phyloP scores from a whole-genome alignment of 768 basidiomycete species.

The Clitopilus hobsonii region DNA sequence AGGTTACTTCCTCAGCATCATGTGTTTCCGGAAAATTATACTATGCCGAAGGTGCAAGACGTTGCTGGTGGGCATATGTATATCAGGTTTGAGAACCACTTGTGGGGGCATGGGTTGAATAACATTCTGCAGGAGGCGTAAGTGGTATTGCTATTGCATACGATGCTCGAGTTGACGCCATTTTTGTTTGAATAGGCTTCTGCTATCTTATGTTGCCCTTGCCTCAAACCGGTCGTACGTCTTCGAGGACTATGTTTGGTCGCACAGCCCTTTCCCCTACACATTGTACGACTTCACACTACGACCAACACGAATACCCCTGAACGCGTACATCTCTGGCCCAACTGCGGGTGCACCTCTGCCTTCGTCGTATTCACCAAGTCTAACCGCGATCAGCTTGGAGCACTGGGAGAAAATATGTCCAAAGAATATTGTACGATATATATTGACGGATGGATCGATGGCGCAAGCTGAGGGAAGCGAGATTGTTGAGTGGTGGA shows the following conservation, averaged over 20 bases:
- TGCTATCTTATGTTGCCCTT: slow-evolving; percentile 51
- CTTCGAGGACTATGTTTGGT: slow-evolving; percentile 63
- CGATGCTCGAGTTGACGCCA: background rate
- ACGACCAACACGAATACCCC: slow-evolving; percentile 46
- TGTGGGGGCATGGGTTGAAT: slow-evolving; percentile 61
- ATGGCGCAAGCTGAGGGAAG: slow-evolving; percentile 34
- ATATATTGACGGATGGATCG: no score
- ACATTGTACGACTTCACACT: slow-evolving; percentile 50
- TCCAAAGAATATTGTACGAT: slow-evolving; percentile 31
- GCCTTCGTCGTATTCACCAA: slow-evolving; percentile 1
- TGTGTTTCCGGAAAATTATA: background rate
- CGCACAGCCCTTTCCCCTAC: slow-evolving; percentile 47
- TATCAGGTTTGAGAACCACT: slow-evolving; percentile 46
- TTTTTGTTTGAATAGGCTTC: slow-evolving; percentile 23
- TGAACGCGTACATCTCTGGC: slow-evolving; percentile 56
- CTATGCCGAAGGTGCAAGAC: no score
- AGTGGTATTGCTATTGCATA: slow-evolving; percentile 16
- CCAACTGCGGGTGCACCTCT: slow-evolving; percentile 48
- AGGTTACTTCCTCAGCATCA: slow-evolving; percentile 15
- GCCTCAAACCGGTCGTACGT: slow-evolving; percentile 49
- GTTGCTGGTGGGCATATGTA: slow-evolving; percentile 30
- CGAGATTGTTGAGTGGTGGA: slow-evolving; percentile 49
- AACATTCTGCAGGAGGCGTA: slow-evolving; percentile 61
- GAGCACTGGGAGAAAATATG: slow-evolving; percentile 49
- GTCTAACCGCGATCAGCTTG: slow-evolving; percentile 36